Evolutionary conservation across 768 basidiomycete genomes (phyloP).

Genomic region (Leccinellum albellum): DNA sequence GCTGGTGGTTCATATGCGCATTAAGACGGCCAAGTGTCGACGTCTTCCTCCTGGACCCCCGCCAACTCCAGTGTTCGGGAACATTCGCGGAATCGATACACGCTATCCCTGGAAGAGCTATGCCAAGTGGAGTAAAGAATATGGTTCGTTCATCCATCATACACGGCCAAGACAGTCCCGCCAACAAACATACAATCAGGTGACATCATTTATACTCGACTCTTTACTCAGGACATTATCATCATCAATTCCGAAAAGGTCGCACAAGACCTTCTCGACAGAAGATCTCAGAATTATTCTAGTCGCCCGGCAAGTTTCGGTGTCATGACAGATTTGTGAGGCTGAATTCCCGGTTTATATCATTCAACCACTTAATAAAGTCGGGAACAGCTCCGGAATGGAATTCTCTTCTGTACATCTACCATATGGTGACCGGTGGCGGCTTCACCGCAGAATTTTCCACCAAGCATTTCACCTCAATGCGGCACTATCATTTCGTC

Average conservation of each 20-base stretch:
- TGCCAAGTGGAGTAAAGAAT: not conserved
- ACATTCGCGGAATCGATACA: not conserved
- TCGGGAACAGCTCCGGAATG: constrained; percentile 13
- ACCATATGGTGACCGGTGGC: not conserved
- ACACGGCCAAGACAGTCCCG: not conserved
- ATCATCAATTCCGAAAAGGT: constrained; percentile 24
- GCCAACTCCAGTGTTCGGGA: constrained; percentile 3
- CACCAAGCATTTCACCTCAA: not conserved
- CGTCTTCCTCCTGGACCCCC: constrained; percentile 22
- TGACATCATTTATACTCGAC: not conserved
- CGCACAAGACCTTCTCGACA: constrained; percentile 21
- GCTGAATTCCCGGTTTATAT: not conserved
- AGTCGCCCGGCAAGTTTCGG: constrained; percentile 19
- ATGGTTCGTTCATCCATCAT: not conserved
- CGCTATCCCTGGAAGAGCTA: not conserved
- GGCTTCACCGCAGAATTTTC: not conserved
- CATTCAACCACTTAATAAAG: not conserved
- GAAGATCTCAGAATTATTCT: constrained; percentile 20
- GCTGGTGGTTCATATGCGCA: constrained; percentile 7
- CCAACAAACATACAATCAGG: not conserved
- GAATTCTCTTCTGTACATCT: constrained; percentile 3
- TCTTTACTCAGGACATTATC: constrained; percentile 9
- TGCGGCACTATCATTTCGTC: constrained; percentile 24
- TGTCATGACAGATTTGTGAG: constrained; percentile 18
- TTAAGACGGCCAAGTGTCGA: constrained; percentile 1